Evolutionary conservation across 1,284 basidiomycete genomes (phyloP), one percentile per base, ranked within the genome.

Genomic region (Amylostereum areolatum): DNA sequence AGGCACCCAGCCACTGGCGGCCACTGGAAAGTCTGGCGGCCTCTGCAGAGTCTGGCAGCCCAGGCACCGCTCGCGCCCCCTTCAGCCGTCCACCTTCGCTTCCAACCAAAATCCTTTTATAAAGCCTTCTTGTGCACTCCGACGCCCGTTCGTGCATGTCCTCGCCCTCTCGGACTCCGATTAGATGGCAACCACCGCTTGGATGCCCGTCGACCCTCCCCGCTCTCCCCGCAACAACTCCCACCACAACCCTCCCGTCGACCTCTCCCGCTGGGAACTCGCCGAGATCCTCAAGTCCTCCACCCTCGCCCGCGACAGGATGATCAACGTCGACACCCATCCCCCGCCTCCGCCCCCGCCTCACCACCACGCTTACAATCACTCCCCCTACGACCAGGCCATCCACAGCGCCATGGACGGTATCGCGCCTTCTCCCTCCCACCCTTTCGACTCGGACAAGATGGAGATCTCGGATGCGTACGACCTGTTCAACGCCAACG

Each of bases 221-320:
- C 43, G 48, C 52, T 30, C 41, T 41, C 29, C 44, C 46, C 49
- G 48, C 53, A 27, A 49, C 48, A 31, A 52, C 28, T 32, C 46
- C 52, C 37, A 46, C 52, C 43, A 47, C 37, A 25, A 52, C 47
- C 45, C 36, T 47, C 50, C 29, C 51, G 43, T 43, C 44, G 54
- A 57, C 40, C 34, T 56, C 44, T 42, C 53, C 42, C 53, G 54
- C 25, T 59, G 58, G 58, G 58, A 59, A 41, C 54, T 59, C 49
- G 52, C 54, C 34, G 57, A 59, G 47, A 67, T 79, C 61, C 75
- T 80, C 62, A 76, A 78, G 60, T 66, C 71, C 51, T 61, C 64
- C 36, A 55, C 63, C 28, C 57, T 56, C 53, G 58, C 65, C 52
- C 65, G 70, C 57, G 62, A 69, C 60, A 76, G 74, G 61, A 75